phyloP scores from a whole-genome alignment of 352 stramenopile genomes.

The Phytophthora colocasiae region DNA sequence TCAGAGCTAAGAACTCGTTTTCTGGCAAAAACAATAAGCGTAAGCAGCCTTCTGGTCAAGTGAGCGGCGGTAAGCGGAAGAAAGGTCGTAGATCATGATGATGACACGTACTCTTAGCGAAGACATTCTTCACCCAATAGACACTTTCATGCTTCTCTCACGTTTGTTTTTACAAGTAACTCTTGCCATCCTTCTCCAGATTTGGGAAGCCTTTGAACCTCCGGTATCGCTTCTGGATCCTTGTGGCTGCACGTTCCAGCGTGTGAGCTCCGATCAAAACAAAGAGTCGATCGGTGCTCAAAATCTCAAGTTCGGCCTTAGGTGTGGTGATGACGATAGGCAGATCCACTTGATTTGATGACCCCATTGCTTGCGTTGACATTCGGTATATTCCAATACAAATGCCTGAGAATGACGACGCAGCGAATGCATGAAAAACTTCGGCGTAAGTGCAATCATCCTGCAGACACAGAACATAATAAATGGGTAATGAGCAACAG shows the following conservation, averaged over 20 bases:
- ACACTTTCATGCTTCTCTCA: constrained; percentile 6
- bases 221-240: constrained; percentile 64
- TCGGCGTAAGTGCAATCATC: constrained; percentile 59
- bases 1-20: not conserved
- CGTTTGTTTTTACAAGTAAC: constrained; percentile 10
- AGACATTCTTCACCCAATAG: constrained; percentile 22
- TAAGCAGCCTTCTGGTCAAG: constrained; percentile 23
- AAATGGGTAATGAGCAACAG: not conserved
- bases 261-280: constrained; percentile 81
- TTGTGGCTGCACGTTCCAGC: constrained; percentile 62
- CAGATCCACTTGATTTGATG: constrained; percentile 52
- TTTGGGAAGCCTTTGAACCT: constrained; percentile 31
- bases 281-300: constrained; percentile 65
- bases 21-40: constrained; percentile 30
- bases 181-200: constrained; percentile 1
- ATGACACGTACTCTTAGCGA: not conserved
- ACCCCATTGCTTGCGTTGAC: constrained; percentile 58
- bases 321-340: constrained; percentile 84
- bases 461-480: constrained; percentile 5
- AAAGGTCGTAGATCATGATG: constrained; percentile 32
- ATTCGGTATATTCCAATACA: constrained; percentile 79
- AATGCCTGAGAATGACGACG: constrained; percentile 68
- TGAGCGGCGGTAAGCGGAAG: constrained; percentile 35
- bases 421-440: constrained; percentile 68
- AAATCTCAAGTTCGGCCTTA: constrained; percentile 56